These are phyloP conservation scores for Nyctanthes arbortristis DNA, from an alignment of 257 asterid species.

Conservation along the genomic window DNA sequence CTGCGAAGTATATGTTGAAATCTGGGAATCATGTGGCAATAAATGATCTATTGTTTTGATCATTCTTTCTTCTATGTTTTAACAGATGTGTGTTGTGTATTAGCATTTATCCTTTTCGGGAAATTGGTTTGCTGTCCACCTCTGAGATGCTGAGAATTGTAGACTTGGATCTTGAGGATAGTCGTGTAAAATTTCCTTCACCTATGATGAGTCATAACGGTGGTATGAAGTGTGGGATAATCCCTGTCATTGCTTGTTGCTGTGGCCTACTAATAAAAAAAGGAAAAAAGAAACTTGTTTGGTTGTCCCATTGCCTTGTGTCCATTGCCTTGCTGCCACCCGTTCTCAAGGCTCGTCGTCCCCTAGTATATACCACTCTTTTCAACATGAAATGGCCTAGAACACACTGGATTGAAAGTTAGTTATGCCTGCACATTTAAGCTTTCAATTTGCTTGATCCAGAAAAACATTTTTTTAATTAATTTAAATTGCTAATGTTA, in stretches of 20 bases:
- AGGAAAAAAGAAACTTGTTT: too few species aligned
- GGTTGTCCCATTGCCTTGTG: too few species aligned
- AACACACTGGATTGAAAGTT: background rate
- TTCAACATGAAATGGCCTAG: background rate
- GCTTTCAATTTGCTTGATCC: background rate
- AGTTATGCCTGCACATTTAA: background rate
- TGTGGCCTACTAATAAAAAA: too few species aligned
- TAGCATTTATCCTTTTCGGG: too few species aligned
- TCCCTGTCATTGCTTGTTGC: too few species aligned
- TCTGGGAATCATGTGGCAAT: too few species aligned
- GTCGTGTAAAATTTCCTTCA: background rate
- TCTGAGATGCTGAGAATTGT: background rate
- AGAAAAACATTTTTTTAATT: constrained; percentile 12
- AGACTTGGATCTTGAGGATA: background rate
- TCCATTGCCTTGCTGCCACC: too few species aligned
- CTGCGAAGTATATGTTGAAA: too few species aligned
- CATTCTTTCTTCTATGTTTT: too few species aligned
- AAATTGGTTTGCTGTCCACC: too few species aligned
- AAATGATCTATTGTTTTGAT: too few species aligned
- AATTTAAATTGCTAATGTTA: constrained; percentile 4
- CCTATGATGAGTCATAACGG: background rate
- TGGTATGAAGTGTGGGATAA: background rate
- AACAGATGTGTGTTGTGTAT: too few species aligned
- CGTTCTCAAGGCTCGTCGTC: background rate
- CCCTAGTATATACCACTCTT: background rate